These are phyloP conservation scores for Melastoma malabathricum DNA, from an alignment of 345 rosid species.

Conservation along the genomic window DNA sequence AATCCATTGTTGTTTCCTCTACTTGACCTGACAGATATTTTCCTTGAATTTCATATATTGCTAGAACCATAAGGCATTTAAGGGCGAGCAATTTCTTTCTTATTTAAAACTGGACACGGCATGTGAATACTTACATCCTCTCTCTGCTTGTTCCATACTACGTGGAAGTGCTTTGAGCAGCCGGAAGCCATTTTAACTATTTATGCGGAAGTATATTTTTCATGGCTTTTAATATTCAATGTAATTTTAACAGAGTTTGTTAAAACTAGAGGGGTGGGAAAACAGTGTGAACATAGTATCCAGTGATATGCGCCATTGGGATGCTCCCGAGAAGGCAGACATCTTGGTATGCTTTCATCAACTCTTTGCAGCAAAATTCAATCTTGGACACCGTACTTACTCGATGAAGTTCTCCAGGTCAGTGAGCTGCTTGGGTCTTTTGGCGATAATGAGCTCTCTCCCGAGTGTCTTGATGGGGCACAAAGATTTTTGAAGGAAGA, in stretches of 20 bases:
- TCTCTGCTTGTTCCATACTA: too few species aligned
- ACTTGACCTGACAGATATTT: too few species aligned
- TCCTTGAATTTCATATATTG: too few species aligned
- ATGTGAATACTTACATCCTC: too few species aligned
- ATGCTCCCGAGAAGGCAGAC: slow-evolving; percentile 92
- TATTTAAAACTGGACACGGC: too few species aligned
- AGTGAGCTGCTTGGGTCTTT: slow-evolving; percentile 93
- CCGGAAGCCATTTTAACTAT: not conserved
- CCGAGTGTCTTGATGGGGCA: slow-evolving; percentile 99
- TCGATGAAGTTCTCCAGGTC: slow-evolving; percentile 41
- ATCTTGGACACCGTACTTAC: not conserved
- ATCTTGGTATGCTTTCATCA: slow-evolving; percentile 42
- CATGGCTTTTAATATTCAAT: not conserved
- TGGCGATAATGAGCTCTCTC: slow-evolving; percentile 98
- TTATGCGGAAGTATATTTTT: not conserved
- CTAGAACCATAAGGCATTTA: too few species aligned
- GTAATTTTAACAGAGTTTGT: slow-evolving; percentile 54
- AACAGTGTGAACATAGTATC: slow-evolving; percentile 69
- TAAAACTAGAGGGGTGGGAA: slow-evolving; percentile 91
- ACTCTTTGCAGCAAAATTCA: not conserved
- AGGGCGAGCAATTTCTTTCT: too few species aligned
- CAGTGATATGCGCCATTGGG: slow-evolving; percentile 94
- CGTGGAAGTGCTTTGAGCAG: too few species aligned
- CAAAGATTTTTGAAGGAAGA: slow-evolving; percentile 82
- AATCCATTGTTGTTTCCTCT: too few species aligned